A percentile compares a stretch with the other conserved stretches of the same genome.
Evolutionary conservation across 352 stramenopile genomes (phyloP).

Genomic region (Aphanomyces invadans): DNA sequence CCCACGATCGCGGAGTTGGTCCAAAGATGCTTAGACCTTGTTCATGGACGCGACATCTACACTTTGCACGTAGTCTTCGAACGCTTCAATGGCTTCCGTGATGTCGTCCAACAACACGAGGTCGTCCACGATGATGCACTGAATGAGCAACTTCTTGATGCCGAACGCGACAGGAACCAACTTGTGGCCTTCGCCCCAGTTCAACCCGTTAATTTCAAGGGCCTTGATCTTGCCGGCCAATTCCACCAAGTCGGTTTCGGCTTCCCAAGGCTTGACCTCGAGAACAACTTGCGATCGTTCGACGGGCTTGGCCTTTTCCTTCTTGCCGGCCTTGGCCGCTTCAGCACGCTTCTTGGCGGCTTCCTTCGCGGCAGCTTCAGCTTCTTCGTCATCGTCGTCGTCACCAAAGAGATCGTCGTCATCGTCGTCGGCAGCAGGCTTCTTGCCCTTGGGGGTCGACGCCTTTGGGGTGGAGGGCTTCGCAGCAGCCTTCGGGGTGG

Average conservation of each 20-base stretch:
- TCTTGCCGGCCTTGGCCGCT: conserved; percentile 35
- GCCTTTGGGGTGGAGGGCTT: conserved; percentile 15
- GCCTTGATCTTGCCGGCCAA: conserved; percentile 71
- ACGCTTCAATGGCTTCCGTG: conserved; percentile 65
- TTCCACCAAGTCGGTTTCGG: conserved; percentile 63
- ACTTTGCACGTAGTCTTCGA: conserved; percentile 81
- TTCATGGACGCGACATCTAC: conserved; percentile 85
- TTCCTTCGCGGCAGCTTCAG: conserved; percentile 36
- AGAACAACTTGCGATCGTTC: conserved; percentile 42
- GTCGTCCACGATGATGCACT: conserved; percentile 78
- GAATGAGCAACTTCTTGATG: conserved; percentile 81
- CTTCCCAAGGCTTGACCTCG: conserved; percentile 70
- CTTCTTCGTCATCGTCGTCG: conserved; percentile 49
- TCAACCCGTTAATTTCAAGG: conserved; percentile 56
- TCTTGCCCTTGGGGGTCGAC: conserved; percentile 21
- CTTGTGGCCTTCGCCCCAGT: conserved; percentile 76
- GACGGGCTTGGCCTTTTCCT: conserved; percentile 38
- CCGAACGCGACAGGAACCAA: conserved; percentile 76
- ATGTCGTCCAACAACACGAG: conserved; percentile 76
- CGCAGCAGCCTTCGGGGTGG: conserved; percentile 17
- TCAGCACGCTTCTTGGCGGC: conserved; percentile 36
- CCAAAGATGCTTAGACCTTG: conserved; percentile 82
- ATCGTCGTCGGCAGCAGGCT: conserved; percentile 42
- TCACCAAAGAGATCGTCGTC: conserved; percentile 43
- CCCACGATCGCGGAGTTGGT: background rate